Percentiles rank a stretch among this genome's conserved stretches.
Conservation (phyloP, 495 filamentous ascomycete genomes). For the Neurospora africana region DNA sequence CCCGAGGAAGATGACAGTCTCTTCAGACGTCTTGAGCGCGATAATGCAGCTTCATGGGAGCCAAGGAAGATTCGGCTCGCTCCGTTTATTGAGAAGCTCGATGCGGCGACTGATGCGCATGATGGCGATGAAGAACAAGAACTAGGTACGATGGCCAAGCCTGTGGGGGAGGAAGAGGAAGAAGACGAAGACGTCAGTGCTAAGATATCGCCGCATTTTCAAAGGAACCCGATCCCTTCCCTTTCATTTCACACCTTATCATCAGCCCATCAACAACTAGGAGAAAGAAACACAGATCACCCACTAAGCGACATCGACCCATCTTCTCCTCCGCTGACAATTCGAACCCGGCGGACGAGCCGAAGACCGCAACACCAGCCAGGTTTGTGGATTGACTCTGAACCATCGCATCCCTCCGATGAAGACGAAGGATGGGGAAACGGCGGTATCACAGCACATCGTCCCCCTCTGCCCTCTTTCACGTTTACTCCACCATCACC, state of each 20-base stretch:
- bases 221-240: not conserved
- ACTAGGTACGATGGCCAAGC: not conserved
- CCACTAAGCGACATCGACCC: not conserved
- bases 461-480: not conserved
- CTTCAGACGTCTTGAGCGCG: slow-evolving; percentile 26
- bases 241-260: not conserved
- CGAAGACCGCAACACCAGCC: not conserved
- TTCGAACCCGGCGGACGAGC: not conserved
- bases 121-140: not conserved
- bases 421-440: not conserved
- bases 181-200: not conserved
- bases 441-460: not conserved
- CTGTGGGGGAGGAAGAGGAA: not conserved
- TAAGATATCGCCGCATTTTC: not conserved
- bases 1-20: slow-evolving; percentile 41
- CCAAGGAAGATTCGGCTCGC: slow-evolving; percentile 8
- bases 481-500: not conserved
- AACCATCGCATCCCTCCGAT: not conserved
- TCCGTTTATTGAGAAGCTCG: not conserved
- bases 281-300: not conserved
- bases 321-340: not conserved
- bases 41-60: slow-evolving; percentile 7
- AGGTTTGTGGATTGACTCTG: not conserved
- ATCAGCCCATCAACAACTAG: not conserved
- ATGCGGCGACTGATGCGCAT: not conserved